A percentile compares a stretch with the other conserved stretches of the same genome.
Conservation (phyloP, 805 yeast species). For the Wickerhamiella dianesei region DNA sequence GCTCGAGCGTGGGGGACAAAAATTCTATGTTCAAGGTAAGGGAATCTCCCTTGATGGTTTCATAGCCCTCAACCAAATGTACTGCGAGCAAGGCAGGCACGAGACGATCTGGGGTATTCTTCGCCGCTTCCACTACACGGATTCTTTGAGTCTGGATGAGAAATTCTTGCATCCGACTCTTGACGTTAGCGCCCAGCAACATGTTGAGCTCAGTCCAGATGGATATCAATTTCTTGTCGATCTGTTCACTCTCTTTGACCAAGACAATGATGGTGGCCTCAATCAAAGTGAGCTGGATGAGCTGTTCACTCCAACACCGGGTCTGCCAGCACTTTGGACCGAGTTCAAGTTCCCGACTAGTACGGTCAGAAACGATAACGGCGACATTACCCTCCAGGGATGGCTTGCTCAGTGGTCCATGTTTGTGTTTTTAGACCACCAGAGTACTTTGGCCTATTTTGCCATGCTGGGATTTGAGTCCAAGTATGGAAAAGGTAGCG, state of each 20-base stretch:
- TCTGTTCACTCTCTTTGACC: constrained; percentile 72
- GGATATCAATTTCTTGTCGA: constrained; percentile 91
- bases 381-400: constrained; percentile 85
- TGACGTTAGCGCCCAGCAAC: constrained; percentile 58
- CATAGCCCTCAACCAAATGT: constrained; percentile 58
- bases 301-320: constrained; percentile 83
- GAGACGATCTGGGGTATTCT: constrained; percentile 96
- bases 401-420: constrained; percentile 99
- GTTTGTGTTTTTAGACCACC: constrained; percentile 79
- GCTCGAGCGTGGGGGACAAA: constrained; percentile 16
- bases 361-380: constrained; percentile 81
- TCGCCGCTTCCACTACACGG: constrained; percentile 79
- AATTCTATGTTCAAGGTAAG: constrained; percentile 16
- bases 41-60: constrained; percentile 71
- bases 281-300: constrained; percentile 54
- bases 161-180: constrained; percentile 64
- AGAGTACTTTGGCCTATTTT: constrained; percentile 72
- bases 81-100: constrained; percentile 84
- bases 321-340: constrained; percentile 76
- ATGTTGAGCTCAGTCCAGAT: constrained; percentile 82
- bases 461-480: constrained; percentile 79
- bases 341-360: constrained; percentile 75
- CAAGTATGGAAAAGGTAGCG: constrained; percentile 20
- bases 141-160: constrained; percentile 74
- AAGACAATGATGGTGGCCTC: constrained; percentile 93